Conservation (phyloP, 2,329 filamentous ascomycete species). For the Cryphonectria carpinicola region DNA sequence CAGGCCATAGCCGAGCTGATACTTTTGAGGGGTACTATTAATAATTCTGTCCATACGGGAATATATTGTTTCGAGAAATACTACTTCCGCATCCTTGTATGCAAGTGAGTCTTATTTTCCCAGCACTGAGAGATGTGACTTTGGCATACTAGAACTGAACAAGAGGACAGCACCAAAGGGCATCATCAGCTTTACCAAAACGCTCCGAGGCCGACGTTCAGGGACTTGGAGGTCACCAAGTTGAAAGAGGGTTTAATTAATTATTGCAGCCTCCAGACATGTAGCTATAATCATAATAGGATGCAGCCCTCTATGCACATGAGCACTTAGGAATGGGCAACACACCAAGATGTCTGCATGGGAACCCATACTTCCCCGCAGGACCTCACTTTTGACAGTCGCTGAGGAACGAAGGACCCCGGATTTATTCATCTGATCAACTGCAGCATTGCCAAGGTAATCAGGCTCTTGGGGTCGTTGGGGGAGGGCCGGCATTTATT, state of each 20-base stretch:
- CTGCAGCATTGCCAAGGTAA: neutral
- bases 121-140: neutral
- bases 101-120: neutral
- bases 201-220: neutral
- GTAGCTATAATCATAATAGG: neutral
- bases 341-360: neutral
- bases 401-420: neutral
- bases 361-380: neutral
- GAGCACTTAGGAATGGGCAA: neutral
- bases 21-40: slow-evolving; percentile 37
- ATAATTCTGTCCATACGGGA: neutral
- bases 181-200: neutral
- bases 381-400: neutral
- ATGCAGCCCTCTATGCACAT: neutral
- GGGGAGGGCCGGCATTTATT: neutral
- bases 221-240: too few species aligned
- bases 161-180: neutral
- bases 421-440: neutral
- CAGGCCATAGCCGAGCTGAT: slow-evolving; percentile 41
- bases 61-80: neutral
- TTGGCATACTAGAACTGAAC: neutral
- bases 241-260: neutral
- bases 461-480: neutral
- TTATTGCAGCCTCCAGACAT: neutral
- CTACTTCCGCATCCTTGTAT: neutral